Evolutionary conservation across 2,329 filamentous ascomycete species (phyloP).

Genomic region (Epicoccum sorghinum): DNA sequence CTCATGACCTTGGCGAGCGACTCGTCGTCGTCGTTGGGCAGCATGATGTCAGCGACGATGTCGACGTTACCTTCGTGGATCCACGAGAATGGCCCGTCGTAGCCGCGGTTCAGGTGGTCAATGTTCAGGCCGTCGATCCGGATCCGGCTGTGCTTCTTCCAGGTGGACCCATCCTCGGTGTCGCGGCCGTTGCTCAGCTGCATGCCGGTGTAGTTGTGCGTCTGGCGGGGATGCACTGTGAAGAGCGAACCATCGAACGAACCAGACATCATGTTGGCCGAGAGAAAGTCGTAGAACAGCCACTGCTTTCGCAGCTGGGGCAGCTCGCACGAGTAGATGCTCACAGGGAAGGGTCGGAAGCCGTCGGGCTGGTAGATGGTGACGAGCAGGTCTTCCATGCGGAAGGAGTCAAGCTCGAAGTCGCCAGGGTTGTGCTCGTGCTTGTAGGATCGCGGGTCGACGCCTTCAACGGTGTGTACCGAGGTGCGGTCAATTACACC

Average conservation of each 20-base stretch:
- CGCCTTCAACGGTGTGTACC: constrained; percentile 72
- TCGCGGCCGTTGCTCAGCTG: constrained; percentile 63
- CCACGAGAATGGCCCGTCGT: constrained; percentile 95
- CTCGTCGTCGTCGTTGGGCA: constrained; percentile 85
- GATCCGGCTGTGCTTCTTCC: constrained; percentile 95
- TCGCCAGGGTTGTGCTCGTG: constrained; percentile 89
- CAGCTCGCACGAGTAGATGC: constrained; percentile 94
- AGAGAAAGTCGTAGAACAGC: constrained; percentile 97
- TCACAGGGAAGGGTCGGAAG: constrained; percentile 94
- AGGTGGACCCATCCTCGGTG: constrained; percentile 70
- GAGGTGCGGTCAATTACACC: constrained; percentile 90
- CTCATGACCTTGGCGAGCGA: constrained; percentile 92
- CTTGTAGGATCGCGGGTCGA: constrained; percentile 85
- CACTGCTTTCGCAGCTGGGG: constrained; percentile 93
- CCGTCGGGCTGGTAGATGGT: constrained; percentile 88
- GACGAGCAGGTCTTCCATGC: constrained; percentile 89
- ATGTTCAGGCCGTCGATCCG: constrained; percentile 93
- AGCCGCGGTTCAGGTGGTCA: constrained; percentile 91
- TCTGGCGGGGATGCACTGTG: constrained; percentile 92
- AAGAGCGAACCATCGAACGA: constrained; percentile 96
- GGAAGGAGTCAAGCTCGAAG: constrained; percentile 97
- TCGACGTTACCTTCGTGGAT: constrained; percentile 97
- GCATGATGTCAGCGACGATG: constrained; percentile 93
- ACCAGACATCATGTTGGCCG: constrained; percentile 93
- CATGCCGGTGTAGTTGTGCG: constrained; percentile 76